A percentile compares a stretch with the other conserved stretches of the same genome.
phyloP scores from a whole-genome alignment of 352 stramenopile genomes.

The Pythium biforme region DNA sequence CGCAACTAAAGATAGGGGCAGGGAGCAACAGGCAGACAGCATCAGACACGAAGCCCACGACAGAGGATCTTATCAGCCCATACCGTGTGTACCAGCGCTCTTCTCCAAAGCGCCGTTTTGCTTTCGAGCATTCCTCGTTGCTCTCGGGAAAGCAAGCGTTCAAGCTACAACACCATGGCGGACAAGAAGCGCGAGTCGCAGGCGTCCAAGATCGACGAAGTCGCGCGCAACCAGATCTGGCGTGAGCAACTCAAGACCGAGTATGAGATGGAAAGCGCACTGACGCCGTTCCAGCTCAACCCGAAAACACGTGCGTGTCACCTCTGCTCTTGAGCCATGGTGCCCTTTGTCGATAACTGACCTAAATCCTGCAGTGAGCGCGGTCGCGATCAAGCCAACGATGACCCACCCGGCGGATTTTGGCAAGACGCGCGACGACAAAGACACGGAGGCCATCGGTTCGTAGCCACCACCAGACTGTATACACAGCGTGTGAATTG shows the following conservation, averaged over 20 bases:
- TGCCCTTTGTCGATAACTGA: too few species aligned
- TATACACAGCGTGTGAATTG: too few species aligned
- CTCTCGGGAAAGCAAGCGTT: too few species aligned
- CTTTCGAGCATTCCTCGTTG: too few species aligned
- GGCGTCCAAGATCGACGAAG: conserved; percentile 82
- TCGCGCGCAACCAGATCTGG: conserved; percentile 87
- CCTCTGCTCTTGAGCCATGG: too few species aligned
- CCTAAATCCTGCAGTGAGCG: conserved; percentile 72
- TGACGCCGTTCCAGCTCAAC: conserved; percentile 84
- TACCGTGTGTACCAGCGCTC: too few species aligned
- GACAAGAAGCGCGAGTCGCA: conserved; percentile 79
- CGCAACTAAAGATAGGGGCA: not conserved
- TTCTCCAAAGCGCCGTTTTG: too few species aligned
- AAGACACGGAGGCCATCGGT: conserved; percentile 57
- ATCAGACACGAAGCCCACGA: not conserved
- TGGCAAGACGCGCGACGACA: conserved; percentile 49
- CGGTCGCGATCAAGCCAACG: conserved; percentile 75
- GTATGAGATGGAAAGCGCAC: conserved; percentile 67
- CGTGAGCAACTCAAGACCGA: conserved; percentile 86
- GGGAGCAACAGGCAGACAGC: not conserved
- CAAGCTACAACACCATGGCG: conserved; percentile 32
- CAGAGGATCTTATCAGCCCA: too few species aligned
- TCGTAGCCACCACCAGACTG: not conserved
- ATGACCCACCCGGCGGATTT: conserved; percentile 75
- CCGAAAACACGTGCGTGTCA: conserved; percentile 77